These are phyloP conservation scores for Verticillium isaacii DNA, from an alignment of 2,329 filamentous ascomycete genomes.

Conservation along the genomic window DNA sequence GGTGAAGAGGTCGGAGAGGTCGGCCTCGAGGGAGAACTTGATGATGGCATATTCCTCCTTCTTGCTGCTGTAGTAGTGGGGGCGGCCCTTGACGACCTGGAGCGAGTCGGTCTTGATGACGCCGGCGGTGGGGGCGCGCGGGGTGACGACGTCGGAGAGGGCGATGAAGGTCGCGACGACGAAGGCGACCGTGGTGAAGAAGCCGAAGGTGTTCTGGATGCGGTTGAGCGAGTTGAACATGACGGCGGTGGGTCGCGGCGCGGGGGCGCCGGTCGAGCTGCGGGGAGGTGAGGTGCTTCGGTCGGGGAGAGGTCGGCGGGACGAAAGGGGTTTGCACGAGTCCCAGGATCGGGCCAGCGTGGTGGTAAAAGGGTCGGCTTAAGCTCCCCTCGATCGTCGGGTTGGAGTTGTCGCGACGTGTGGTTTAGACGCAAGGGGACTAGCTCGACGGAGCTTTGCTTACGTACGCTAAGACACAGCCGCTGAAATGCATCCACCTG, in stretches of 20 bases:
- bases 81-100: constrained; percentile 84
- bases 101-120: constrained; percentile 67
- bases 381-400: neutral
- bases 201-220: constrained; percentile 89
- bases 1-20: constrained; percentile 88
- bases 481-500: no score
- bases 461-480: neutral
- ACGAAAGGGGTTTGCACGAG: neutral
- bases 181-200: constrained; percentile 94
- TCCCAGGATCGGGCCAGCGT: neutral
- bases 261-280: neutral
- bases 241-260: constrained; percentile 18
- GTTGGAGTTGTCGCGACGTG: neutral
- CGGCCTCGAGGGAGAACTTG: constrained; percentile 87
- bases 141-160: constrained; percentile 66
- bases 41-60: constrained; percentile 95
- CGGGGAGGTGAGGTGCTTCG: neutral
- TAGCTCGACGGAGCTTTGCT: neutral
- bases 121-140: constrained; percentile 61
- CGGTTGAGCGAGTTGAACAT: constrained; percentile 90
- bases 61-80: constrained; percentile 92
- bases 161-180: constrained; percentile 76
- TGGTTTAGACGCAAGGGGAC: neutral
- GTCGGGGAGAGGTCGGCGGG: neutral
- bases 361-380: neutral